Percentiles rank a stretch among this genome's conserved stretches.
phyloP scores from a whole-genome alignment of 1,139 yeast species.

The Geotrichum macrosporum region DNA sequence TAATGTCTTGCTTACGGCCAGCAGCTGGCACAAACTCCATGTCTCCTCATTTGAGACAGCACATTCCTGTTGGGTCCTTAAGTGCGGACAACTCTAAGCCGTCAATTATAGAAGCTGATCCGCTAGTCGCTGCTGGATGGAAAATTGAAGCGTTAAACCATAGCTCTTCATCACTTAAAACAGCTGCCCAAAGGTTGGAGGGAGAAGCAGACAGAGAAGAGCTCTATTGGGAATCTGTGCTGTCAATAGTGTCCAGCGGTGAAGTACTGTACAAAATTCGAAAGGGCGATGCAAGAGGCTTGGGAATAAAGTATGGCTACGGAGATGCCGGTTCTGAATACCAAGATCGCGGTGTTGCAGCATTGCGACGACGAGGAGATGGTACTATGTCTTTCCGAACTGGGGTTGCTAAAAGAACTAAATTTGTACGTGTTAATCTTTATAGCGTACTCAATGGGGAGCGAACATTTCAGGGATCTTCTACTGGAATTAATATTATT shows the following conservation, averaged over 20 bases:
- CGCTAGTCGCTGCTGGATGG: slow-evolving; percentile 75
- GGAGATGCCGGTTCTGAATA: slow-evolving; percentile 85
- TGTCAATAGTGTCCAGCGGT: slow-evolving; percentile 51
- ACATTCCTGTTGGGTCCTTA: slow-evolving; percentile 74
- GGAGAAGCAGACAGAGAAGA: slow-evolving; percentile 60
- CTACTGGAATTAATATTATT: slow-evolving; percentile 22
- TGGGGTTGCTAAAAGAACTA: slow-evolving; percentile 32
- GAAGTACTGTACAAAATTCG: slow-evolving; percentile 72
- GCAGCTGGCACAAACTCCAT: slow-evolving; percentile 81
- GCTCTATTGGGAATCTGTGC: slow-evolving; percentile 66
- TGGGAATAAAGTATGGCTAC: slow-evolving; percentile 85
- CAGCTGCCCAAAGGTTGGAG: slow-evolving; percentile 50
- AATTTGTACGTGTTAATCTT: slow-evolving; percentile 42
- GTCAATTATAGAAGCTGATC: slow-evolving; percentile 36
- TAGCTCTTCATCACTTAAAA: slow-evolving; percentile 50
- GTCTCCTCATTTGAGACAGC: slow-evolving; percentile 79
- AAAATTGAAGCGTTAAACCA: slow-evolving; percentile 63
- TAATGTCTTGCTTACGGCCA: slow-evolving; percentile 78
- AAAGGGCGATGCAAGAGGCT: slow-evolving; percentile 48
- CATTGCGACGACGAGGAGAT: slow-evolving; percentile 45
- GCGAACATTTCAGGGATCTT: slow-evolving; percentile 28
- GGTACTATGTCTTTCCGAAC: slow-evolving; percentile 36
- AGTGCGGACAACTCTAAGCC: slow-evolving; percentile 52
- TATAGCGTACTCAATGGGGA: slow-evolving; percentile 29
- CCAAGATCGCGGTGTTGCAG: slow-evolving; percentile 69